A percentile compares a stretch with the other conserved stretches of the same genome.
These are phyloP conservation scores for Pseudogymnoascus verrucosus DNA, from an alignment of 2,329 filamentous ascomycete genomes.

Conservation along the genomic window DNA sequence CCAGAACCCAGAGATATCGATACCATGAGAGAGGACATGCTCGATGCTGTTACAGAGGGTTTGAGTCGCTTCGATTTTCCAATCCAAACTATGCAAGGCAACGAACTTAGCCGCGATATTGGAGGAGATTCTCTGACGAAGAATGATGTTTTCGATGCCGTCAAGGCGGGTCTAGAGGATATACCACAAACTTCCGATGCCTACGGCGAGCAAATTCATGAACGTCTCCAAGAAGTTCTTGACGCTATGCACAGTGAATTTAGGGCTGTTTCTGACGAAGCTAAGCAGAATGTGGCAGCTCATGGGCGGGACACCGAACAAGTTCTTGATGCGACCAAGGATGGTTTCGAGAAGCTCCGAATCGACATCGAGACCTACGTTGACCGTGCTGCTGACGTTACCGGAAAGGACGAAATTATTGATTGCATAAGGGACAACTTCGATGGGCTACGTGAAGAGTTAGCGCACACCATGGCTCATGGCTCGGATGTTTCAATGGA, in stretches of 20 bases:
- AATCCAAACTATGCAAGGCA: slow-evolving; percentile 14
- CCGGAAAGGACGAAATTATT: slow-evolving; percentile 71
- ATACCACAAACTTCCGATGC: slow-evolving; percentile 32
- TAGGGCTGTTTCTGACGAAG: slow-evolving; percentile 50
- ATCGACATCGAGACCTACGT: slow-evolving; percentile 75
- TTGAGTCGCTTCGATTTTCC: slow-evolving; percentile 43
- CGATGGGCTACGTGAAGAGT: slow-evolving; percentile 58
- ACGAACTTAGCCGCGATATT: slow-evolving; percentile 62
- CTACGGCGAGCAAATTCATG: slow-evolving; percentile 43
- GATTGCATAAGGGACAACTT: slow-evolving; percentile 58
- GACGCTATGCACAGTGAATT: slow-evolving; percentile 52
- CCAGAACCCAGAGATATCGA: slow-evolving; percentile 45
- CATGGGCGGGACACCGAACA: slow-evolving; percentile 80
- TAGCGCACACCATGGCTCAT: slow-evolving; percentile 51
- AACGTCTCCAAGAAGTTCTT: slow-evolving; percentile 58
- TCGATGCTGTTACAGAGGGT: slow-evolving; percentile 55
- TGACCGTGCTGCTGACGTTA: slow-evolving; percentile 59
- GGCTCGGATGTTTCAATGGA: slow-evolving; percentile 48
- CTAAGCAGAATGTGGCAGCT: slow-evolving; percentile 71
- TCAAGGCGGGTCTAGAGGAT: slow-evolving; percentile 49
- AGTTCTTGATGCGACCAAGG: slow-evolving; percentile 77
- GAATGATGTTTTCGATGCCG: slow-evolving; percentile 48
- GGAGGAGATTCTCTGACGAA: slow-evolving; percentile 35
- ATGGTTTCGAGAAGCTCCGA: slow-evolving; percentile 75
- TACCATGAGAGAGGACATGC: slow-evolving; percentile 54